phyloP scores from a whole-genome alignment of 345 rosid genomes.

The Geranium brycei region DNA sequence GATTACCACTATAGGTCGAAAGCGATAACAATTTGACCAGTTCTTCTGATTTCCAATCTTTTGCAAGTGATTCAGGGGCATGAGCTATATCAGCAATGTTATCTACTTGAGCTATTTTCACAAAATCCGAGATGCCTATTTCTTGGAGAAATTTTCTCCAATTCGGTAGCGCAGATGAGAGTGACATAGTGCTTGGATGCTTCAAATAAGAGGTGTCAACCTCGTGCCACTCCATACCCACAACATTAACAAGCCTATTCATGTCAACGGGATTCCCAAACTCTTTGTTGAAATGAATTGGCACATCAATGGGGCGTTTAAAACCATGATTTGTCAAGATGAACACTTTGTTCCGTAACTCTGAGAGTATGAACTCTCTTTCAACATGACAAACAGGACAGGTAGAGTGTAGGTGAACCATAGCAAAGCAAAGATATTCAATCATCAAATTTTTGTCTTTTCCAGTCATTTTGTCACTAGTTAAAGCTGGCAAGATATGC shows the following conservation, averaged over 20 bases:
- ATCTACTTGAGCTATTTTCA: constrained; percentile 59
- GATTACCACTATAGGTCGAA: constrained; percentile 31
- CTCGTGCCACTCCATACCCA: constrained; percentile 58
- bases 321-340: constrained; percentile 62
- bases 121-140: constrained; percentile 77
- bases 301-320: constrained; percentile 32
- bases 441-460: constrained; percentile 32
- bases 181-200: constrained; percentile 43
- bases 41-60: constrained; percentile 88
- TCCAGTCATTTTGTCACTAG: constrained; percentile 19
- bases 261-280: constrained; percentile 49
- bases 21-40: constrained; percentile 37
- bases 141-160: constrained; percentile 79
- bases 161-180: constrained; percentile 30
- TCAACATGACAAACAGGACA: constrained; percentile 54
- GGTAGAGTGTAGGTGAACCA: constrained; percentile 67
- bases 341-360: constrained; percentile 50
- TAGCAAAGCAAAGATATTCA: constrained; percentile 74
- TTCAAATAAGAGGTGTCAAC: constrained; percentile 59
- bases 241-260: constrained; percentile 32
- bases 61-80: constrained; percentile 25
- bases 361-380: constrained; percentile 46
- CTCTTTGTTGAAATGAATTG: constrained; percentile 63
- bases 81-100: constrained; percentile 40
- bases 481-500: constrained; percentile 61